phyloP scores from a whole-genome alignment of 2,329 filamentous ascomycete species.

The Periglandula ipomoeae region DNA sequence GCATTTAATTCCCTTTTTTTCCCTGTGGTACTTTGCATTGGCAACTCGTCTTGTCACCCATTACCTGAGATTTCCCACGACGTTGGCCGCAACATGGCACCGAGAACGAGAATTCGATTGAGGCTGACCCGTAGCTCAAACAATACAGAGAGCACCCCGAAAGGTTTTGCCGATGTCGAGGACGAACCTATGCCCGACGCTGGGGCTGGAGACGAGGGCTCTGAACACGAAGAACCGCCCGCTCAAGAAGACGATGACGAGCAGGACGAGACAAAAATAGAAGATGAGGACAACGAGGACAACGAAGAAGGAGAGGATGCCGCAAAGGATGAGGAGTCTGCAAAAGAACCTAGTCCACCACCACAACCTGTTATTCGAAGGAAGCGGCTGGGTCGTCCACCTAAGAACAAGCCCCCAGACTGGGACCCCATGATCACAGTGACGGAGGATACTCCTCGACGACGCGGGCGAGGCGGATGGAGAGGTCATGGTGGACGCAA shows the following conservation, averaged over 20 bases:
- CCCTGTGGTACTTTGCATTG: neutral
- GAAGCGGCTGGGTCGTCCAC: conserved; percentile 74
- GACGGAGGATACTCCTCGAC: conserved; percentile 50
- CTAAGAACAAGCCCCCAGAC: conserved; percentile 74
- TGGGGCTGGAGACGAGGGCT: conserved; percentile 12
- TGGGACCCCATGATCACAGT: conserved; percentile 58
- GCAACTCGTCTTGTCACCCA: neutral
- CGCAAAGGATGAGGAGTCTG: conserved; percentile 30
- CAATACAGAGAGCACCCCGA: conserved; percentile 32
- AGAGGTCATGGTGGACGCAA: conserved; percentile 54
- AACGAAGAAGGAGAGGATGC: conserved; percentile 29
- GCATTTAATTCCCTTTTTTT: neutral
- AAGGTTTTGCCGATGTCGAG: conserved; percentile 31
- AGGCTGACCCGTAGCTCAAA: conserved; percentile 23
- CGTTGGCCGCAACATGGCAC: conserved; percentile 14
- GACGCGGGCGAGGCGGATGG: conserved; percentile 64
- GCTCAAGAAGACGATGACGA: conserved; percentile 21
- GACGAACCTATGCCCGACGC: conserved; percentile 30
- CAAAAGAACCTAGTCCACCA: conserved; percentile 44
- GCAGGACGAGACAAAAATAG: conserved; percentile 28
- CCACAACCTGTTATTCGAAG: conserved; percentile 59
- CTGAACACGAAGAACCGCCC: conserved; percentile 19
- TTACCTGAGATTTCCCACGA: neutral
- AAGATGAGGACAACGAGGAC: conserved; percentile 32
- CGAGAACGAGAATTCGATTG: conserved; percentile 21